phyloP scores from a whole-genome alignment of 768 basidiomycete species.

The Collybia nuda region DNA sequence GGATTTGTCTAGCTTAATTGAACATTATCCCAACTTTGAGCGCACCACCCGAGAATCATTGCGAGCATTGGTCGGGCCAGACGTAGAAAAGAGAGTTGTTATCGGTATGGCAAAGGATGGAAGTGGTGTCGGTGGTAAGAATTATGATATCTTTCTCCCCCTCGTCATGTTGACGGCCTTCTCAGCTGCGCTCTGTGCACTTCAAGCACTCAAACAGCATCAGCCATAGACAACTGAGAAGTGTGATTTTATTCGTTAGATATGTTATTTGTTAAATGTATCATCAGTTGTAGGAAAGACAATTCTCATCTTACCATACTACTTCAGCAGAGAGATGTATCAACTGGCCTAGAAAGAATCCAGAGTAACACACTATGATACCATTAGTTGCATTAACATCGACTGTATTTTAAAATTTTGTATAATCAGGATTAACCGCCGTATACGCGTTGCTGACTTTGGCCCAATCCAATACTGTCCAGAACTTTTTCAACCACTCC shows the following conservation, averaged over 20 bases:
- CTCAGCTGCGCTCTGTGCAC: conserved; percentile 83
- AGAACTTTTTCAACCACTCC: conserved; percentile 80
- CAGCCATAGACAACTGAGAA: conserved; percentile 10
- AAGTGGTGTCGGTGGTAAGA: conserved; percentile 93
- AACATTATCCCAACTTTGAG: conserved; percentile 90
- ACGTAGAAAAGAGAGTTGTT: conserved; percentile 76
- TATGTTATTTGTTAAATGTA: conserved; percentile 8
- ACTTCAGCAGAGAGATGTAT: too few relatives aligned
- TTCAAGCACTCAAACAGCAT: conserved; percentile 71
- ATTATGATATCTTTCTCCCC: conserved; percentile 4
- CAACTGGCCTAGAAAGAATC: too few relatives aligned
- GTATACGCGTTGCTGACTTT: conserved; percentile 46
- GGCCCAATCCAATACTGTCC: conserved; percentile 79
- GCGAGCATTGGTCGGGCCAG: conserved; percentile 71
- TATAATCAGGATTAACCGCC: background rate
- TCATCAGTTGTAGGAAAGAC: conserved; percentile 1
- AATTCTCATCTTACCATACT: too few relatives aligned
- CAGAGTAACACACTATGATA: too few relatives aligned
- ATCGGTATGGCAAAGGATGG: conserved; percentile 97
- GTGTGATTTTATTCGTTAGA: background rate
- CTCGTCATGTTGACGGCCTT: conserved; percentile 4
- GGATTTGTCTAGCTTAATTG: conserved; percentile 63
- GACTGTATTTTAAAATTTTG: background rate
- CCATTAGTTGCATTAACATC: too few relatives aligned
- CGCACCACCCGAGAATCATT: conserved; percentile 72